Conservation (phyloP, 2,329 filamentous ascomycete genomes). For the Orbilia quercus region DNA sequence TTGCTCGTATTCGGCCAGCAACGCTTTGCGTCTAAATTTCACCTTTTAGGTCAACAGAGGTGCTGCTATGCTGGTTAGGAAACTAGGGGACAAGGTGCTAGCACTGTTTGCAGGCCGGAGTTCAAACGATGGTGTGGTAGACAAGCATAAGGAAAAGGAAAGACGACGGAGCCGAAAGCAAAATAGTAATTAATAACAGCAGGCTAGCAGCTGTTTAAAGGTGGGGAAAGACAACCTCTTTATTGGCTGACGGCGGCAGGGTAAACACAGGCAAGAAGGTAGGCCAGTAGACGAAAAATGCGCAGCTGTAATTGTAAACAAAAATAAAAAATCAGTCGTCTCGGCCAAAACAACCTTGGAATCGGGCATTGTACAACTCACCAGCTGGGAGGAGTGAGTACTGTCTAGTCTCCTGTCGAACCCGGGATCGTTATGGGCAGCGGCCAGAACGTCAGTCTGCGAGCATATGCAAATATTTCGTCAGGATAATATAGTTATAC, state of each 20-base stretch:
- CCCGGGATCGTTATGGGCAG: slow-evolving; percentile 44
- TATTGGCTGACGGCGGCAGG: slow-evolving; percentile 52
- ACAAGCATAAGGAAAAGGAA: slow-evolving; percentile 53
- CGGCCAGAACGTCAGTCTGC: slow-evolving; percentile 36
- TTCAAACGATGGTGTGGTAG: slow-evolving; percentile 54
- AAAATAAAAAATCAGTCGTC: no score
- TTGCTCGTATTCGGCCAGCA: slow-evolving; percentile 51
- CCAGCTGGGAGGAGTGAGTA: slow-evolving; percentile 28
- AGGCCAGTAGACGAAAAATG: slow-evolving; percentile 45
- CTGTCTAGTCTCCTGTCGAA: slow-evolving; percentile 42
- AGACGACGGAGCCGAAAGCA: slow-evolving; percentile 49
- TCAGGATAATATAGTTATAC: slow-evolving; percentile 1
- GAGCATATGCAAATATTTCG: slow-evolving; percentile 24
- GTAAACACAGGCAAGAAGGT: slow-evolving; percentile 32
- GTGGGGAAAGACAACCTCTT: slow-evolving; percentile 52
- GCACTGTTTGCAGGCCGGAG: slow-evolving; percentile 43
- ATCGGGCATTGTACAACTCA: slow-evolving; percentile 51
- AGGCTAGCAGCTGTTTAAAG: slow-evolving; percentile 47
- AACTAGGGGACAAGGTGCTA: slow-evolving; percentile 54
- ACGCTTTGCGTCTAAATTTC: slow-evolving; percentile 53
- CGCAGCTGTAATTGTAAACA: slow-evolving; percentile 49
- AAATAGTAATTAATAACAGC: slow-evolving; percentile 48
- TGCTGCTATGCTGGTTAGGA: slow-evolving; percentile 52
- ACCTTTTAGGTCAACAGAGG: slow-evolving; percentile 56
- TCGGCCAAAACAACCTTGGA: slow-evolving; percentile 41